Percentiles rank a stretch among this genome's conserved stretches.
phyloP scores from a whole-genome alignment of 148 eudicot genomes.

The Dianthus caryophyllus region DNA sequence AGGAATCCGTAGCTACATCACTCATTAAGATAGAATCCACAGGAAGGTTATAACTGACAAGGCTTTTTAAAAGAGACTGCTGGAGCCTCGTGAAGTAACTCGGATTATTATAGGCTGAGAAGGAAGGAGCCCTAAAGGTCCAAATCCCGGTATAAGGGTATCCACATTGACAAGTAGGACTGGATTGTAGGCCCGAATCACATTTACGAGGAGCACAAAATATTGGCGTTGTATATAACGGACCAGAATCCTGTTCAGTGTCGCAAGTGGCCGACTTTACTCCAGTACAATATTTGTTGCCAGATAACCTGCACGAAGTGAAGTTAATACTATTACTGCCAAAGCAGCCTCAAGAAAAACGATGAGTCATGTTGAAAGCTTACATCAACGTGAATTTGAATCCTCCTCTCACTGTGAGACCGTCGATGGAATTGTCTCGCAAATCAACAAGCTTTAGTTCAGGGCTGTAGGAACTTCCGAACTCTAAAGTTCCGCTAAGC shows the following conservation, averaged over 20 bases:
- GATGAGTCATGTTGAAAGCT: conserved; percentile 12
- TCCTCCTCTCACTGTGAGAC: conserved; percentile 4
- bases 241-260: conserved; percentile 26
- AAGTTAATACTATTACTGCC: neutral
- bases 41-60: conserved; percentile 34
- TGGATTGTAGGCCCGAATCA: conserved; percentile 35
- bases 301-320: conserved; percentile 44
- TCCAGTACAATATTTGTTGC: conserved; percentile 47
- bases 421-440: conserved; percentile 33
- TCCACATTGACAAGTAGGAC: conserved; percentile 78
- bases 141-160: conserved; percentile 61
- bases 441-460: conserved; percentile 47
- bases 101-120: conserved; percentile 39
- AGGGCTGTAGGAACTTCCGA: conserved; percentile 33
- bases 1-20: conserved; percentile 30
- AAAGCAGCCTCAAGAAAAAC: no score
- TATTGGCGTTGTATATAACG: conserved; percentile 47
- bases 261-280: conserved; percentile 34
- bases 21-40: conserved; percentile 64
- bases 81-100: conserved; percentile 32
- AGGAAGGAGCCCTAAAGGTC: conserved; percentile 54
- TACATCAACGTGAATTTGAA: conserved; percentile 37
- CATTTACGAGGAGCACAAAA: conserved; percentile 42
- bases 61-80: conserved; percentile 22
- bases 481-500: conserved; percentile 35